A percentile compares a stretch with the other conserved stretches of the same genome.
These are phyloP conservation scores for Suillus tomentosus DNA, from an alignment of 768 basidiomycete species.

Conservation along the genomic window DNA sequence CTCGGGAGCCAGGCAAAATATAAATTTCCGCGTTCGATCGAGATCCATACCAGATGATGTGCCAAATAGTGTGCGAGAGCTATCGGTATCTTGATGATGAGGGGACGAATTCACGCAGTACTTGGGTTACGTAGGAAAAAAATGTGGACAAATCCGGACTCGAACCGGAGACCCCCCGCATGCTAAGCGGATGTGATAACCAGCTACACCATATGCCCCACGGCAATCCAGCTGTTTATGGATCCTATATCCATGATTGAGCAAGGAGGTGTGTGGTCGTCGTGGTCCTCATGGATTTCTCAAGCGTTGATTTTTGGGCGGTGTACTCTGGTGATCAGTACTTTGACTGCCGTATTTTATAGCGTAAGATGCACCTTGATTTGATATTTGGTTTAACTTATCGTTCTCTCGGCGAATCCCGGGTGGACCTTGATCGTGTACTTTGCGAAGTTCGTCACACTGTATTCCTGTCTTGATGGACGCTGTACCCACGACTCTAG, in stretches of 20 bases:
- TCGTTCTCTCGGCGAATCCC: not conserved
- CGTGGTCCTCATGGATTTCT: no score
- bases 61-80: no score
- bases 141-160: slow-evolving; percentile 41
- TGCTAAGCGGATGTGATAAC: slow-evolving; percentile 45
- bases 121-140: slow-evolving; percentile 13
- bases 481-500: not conserved
- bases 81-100: no score
- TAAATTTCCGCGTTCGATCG: no score
- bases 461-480: not conserved
- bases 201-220: slow-evolving; percentile 42
- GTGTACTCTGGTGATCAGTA: no score
- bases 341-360: no score
- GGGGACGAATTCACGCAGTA: no score
- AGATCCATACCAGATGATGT: no score
- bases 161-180: slow-evolving; percentile 43
- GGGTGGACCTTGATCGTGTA: not conserved
- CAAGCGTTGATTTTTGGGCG: no score
- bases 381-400: no score
- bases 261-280: not conserved
- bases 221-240: not conserved
- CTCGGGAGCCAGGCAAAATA: no score
- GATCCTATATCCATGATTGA: not conserved
- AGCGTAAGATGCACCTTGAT: no score
- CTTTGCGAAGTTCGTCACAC: not conserved